Conservation (phyloP, 192 early-diverging fungal species). For the Coemansia sp. region DNA sequence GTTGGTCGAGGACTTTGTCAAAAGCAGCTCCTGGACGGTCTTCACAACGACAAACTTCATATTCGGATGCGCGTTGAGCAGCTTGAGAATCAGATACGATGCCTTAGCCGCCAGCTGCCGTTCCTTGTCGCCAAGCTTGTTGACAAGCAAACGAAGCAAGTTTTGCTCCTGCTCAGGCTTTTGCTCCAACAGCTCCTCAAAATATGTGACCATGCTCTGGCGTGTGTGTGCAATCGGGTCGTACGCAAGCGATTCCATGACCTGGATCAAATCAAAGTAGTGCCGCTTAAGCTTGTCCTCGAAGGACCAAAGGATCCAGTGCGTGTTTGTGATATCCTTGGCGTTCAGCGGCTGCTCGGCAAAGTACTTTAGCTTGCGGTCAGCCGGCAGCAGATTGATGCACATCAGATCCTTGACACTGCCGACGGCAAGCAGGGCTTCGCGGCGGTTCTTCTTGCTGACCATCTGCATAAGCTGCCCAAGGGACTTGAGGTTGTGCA, state of each 20-base stretch:
- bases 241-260: conserved; percentile 83
- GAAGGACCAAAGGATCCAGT: conserved; percentile 90
- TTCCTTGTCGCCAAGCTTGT: conserved; percentile 94
- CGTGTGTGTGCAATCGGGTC: conserved; percentile 85
- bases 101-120: conserved; percentile 85
- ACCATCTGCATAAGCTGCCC: conserved; percentile 81
- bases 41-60: conserved; percentile 88
- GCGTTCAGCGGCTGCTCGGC: conserved; percentile 80
- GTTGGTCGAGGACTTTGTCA: conserved; percentile 66
- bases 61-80: conserved; percentile 73
- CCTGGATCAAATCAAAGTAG: conserved; percentile 88
- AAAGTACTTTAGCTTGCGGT: conserved; percentile 91
- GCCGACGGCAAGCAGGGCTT: conserved; percentile 80
- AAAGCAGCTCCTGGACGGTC: conserved; percentile 84
- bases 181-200: conserved; percentile 72
- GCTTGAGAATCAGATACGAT: conserved; percentile 71
- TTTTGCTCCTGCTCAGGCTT: conserved; percentile 98
- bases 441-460: conserved; percentile 86
- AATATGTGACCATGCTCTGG: conserved; percentile 73
- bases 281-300: conserved; percentile 91
- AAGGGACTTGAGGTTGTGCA: conserved; percentile 75
- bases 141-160: conserved; percentile 85
- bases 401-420: conserved; percentile 89
- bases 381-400: conserved; percentile 70
- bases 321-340: conserved; percentile 59